Conservation (phyloP, 345 rosid species). For the Gossypium arboreum region DNA sequence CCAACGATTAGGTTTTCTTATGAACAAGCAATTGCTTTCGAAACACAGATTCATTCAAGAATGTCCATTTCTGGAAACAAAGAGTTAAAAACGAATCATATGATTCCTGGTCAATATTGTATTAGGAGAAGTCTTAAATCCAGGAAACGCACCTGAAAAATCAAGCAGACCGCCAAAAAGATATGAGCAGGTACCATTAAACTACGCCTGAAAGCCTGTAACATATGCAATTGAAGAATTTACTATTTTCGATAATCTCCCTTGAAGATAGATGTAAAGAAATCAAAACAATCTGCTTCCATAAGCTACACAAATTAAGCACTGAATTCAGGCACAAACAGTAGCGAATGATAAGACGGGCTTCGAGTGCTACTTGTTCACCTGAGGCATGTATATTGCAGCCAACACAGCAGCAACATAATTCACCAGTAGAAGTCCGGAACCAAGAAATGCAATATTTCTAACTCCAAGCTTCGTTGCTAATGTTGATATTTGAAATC, state of each 20-base stretch:
- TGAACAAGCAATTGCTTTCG: not conserved
- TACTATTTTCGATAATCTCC: constrained; percentile 12
- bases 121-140: not conserved
- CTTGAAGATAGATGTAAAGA: constrained; percentile 1
- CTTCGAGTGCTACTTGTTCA: constrained; percentile 25
- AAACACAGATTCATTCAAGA: not conserved
- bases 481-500: constrained; percentile 85
- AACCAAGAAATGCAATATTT: constrained; percentile 85
- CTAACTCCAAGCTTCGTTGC: constrained; percentile 95
- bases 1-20: not conserved
- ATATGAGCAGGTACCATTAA: constrained; percentile 79
- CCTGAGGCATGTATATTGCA: constrained; percentile 93
- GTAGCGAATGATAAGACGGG: constrained; percentile 13
- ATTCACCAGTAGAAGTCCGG: constrained; percentile 78
- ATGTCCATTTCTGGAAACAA: not conserved
- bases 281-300: constrained; percentile 1
- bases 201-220: constrained; percentile 72
- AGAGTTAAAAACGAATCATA: not conserved
- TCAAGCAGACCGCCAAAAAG: constrained; percentile 60
- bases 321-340: not conserved
- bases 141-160: constrained; percentile 65
- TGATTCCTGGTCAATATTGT: not conserved
- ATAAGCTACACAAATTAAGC: not conserved
- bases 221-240: constrained; percentile 16
- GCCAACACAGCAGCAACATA: constrained; percentile 68